Base-by-base conservation (phyloP, 164 flowering plant genomes). In the Umbilicus rupestris region DNA sequence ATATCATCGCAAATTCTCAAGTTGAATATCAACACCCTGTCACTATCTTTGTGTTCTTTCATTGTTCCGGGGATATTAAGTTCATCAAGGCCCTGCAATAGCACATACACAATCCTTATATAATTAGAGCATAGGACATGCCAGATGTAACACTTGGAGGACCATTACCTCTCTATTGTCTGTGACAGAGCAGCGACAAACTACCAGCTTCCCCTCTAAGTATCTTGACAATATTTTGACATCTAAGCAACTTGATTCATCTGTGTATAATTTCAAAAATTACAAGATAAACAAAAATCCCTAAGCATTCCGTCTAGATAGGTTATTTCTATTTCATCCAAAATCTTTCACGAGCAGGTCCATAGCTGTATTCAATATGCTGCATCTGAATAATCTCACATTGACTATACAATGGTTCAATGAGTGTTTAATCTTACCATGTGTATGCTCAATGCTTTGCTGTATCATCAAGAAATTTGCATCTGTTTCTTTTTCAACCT, bases 141-240 rank as follows among this genome's bases (percentile, higher is more conserved):
- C 17, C 20, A 63, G 26, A 35, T 46, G 9, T 26, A 39, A 17
- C 16, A 24, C 24, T 31, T 62, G 2, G 5, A 47, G 26, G 22
- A 60, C 26, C 8, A 60, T 39, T n/a, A 86, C 88, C 92, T 80
- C 76, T 22, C 62, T 64, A 35, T 73, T 69, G 68, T 75, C 64
- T 19, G 33, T 47, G 44, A 73, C 17, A 17, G 73, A 70, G 73
- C 96, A 89, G 64, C 66, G 76, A 52, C 98, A 92, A 77, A 89
- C 91, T 30, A 75, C 83, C 77, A 86, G 80, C 84, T 89, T 89
- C 60, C 87, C 96, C 24, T 87, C 95, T 77, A 92, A 79, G 78
- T 70, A 77, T 73, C 84, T 86, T 62, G 96, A 80, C 72, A 83
- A 22, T 64, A 92, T 85, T 69, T 76, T 75, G 7, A 85, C 89